These are phyloP conservation scores for Globisporangium megalacanthum DNA, from an alignment of 352 stramenopile genomes.

Conservation along the genomic window DNA sequence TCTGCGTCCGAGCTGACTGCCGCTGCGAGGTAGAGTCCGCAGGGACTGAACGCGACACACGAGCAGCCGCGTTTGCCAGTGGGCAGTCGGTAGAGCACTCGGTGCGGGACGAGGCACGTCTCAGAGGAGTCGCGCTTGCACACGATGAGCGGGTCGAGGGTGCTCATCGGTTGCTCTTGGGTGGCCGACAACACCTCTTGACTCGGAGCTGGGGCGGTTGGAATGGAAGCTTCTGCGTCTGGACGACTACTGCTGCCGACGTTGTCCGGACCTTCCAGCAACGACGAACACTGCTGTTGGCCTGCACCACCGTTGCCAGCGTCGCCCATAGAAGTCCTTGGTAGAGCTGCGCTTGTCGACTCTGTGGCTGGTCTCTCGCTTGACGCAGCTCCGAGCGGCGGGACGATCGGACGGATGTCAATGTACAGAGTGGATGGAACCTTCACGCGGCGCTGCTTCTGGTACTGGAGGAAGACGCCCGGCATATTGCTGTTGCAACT, in stretches of 20 bases:
- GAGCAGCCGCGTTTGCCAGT: conserved; percentile 57
- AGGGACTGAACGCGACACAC: conserved; percentile 51
- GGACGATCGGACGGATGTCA: conserved; percentile 8
- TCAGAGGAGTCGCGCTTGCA: conserved; percentile 34
- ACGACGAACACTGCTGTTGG: no score
- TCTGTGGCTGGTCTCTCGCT: neutral
- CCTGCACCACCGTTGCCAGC: neutral
- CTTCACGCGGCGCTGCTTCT: conserved; percentile 28
- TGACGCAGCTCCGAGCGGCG: neutral
- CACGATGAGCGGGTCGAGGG: conserved; percentile 14
- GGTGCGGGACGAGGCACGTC: conserved; percentile 49
- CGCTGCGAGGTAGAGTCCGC: conserved; percentile 44
- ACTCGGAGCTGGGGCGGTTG: neutral
- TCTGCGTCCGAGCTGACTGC: conserved; percentile 27
- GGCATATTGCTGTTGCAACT: conserved; percentile 25
- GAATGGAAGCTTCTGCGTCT: neutral
- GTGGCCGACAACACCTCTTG: neutral
- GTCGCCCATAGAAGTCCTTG: neutral
- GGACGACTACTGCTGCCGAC: neutral
- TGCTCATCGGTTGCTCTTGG: conserved; percentile 6
- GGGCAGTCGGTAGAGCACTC: conserved; percentile 43
- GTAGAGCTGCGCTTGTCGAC: neutral
- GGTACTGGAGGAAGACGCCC: conserved; percentile 57
- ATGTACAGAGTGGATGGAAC: conserved; percentile 9
- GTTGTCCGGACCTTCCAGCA: neutral